These are phyloP conservation scores for Colletotrichum sp. DNA, from an alignment of 2,329 filamentous ascomycete species.

Conservation along the genomic window DNA sequence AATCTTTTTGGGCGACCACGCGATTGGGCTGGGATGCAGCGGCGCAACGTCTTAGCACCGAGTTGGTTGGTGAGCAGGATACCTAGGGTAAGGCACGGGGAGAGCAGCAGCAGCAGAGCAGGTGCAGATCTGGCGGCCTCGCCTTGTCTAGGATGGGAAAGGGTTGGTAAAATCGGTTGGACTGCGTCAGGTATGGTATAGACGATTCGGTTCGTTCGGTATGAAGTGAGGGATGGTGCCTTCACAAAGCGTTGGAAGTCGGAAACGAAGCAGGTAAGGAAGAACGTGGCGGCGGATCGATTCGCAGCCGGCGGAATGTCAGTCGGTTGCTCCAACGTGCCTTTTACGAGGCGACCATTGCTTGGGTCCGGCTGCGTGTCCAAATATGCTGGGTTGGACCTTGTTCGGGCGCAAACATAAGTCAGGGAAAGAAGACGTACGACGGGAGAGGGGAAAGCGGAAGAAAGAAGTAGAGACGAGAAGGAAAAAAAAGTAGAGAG, in stretches of 20 bases:
- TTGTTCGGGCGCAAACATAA: constrained; percentile 6
- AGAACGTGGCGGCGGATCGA: constrained; percentile 13
- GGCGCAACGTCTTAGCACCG: neutral
- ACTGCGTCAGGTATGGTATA: neutral
- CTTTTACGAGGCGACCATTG: neutral
- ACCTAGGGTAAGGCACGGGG: neutral
- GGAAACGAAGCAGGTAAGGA: neutral
- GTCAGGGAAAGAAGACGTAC: neutral
- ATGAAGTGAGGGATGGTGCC: neutral
- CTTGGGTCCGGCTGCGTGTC: constrained; percentile 1
- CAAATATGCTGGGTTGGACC: constrained; percentile 13
- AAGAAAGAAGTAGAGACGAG: neutral
- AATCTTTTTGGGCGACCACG: constrained; percentile 1
- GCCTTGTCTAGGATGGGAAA: neutral
- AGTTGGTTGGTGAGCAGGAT: neutral
- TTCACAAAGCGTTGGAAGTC: neutral
- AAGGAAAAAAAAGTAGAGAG: neutral
- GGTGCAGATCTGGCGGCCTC: neutral
- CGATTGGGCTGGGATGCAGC: constrained; percentile 12
- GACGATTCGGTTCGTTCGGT: neutral
- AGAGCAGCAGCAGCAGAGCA: neutral
- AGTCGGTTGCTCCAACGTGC: neutral
- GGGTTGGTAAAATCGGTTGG: neutral
- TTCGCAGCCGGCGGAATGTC: constrained; percentile 5
- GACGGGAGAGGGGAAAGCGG: neutral